Conservation (phyloP, 352 stramenopile genomes). For the Phytophthora cajani region DNA sequence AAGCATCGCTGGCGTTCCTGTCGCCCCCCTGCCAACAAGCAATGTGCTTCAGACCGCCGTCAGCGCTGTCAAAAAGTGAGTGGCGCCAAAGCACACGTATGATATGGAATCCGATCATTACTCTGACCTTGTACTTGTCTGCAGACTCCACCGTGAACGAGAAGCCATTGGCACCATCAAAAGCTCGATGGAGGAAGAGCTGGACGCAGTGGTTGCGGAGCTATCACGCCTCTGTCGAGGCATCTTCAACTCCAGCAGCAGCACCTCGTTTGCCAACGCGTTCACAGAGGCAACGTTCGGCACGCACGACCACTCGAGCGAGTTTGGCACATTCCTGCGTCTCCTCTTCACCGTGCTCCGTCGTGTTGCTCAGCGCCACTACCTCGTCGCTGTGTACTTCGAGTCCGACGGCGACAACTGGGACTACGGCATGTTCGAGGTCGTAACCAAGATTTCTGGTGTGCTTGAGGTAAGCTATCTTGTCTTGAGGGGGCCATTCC, state of each 20-base stretch:
- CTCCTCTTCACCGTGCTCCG: slow-evolving; percentile 73
- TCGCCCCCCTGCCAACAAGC: slow-evolving; percentile 15
- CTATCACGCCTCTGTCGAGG: slow-evolving; percentile 75
- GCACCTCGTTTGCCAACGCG: slow-evolving; percentile 78
- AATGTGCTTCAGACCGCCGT: slow-evolving; percentile 66
- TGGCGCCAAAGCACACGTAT: not conserved
- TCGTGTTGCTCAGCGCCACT: slow-evolving; percentile 74
- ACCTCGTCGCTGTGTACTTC: slow-evolving; percentile 68
- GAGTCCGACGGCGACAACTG: slow-evolving; percentile 64
- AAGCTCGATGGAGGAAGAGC: slow-evolving; percentile 68
- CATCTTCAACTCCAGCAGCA: slow-evolving; percentile 79
- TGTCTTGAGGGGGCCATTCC: not conserved
- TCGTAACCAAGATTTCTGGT: slow-evolving; percentile 68
- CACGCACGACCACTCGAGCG: slow-evolving; percentile 62
- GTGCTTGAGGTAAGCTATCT: slow-evolving; percentile 60
- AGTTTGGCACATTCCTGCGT: slow-evolving; percentile 76
- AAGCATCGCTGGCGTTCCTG: not conserved
- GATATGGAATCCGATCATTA: not conserved
- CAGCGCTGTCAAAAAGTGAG: slow-evolving; percentile 73
- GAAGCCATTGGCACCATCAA: slow-evolving; percentile 81
- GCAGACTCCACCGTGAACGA: slow-evolving; percentile 74
- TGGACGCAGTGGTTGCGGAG: slow-evolving; percentile 63
- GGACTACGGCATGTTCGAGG: slow-evolving; percentile 73
- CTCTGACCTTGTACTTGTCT: slow-evolving; percentile 15
- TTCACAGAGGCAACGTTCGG: slow-evolving; percentile 82